These are phyloP conservation scores for Coemansia brasiliensis DNA, from an alignment of 192 early-diverging fungal species.

Conservation along the genomic window DNA sequence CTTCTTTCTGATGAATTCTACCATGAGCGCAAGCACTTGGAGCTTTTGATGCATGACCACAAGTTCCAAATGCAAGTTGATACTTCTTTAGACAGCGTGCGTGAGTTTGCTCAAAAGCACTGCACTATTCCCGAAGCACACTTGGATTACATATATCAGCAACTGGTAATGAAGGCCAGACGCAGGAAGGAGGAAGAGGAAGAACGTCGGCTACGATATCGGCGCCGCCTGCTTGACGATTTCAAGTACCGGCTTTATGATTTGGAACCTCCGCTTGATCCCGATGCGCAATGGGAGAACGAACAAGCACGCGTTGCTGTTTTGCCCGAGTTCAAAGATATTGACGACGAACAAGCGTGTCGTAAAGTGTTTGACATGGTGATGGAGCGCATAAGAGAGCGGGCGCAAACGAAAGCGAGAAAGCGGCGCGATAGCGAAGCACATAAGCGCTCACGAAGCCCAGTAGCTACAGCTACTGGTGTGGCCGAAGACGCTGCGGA, in stretches of 20 bases:
- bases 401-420: background rate
- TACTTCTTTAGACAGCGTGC: slow-evolving; percentile 33
- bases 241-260: slow-evolving; percentile 73
- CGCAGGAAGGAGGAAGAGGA: slow-evolving; percentile 69
- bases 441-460: slow-evolving; percentile 34
- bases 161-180: slow-evolving; percentile 62
- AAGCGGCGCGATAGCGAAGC: slow-evolving; percentile 19
- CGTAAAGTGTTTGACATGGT: slow-evolving; percentile 75
- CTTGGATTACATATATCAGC: slow-evolving; percentile 38
- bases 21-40: slow-evolving; percentile 65
- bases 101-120: slow-evolving; percentile 34
- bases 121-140: background rate
- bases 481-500: background rate
- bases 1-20: slow-evolving; percentile 76
- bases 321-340: slow-evolving; percentile 61
- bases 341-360: slow-evolving; percentile 66
- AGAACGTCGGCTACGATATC: slow-evolving; percentile 65
- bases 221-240: slow-evolving; percentile 73
- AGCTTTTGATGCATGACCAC: slow-evolving; percentile 38
- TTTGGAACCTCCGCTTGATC: slow-evolving; percentile 60
- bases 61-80: slow-evolving; percentile 20
- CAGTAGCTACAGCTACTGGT: slow-evolving; percentile 1
- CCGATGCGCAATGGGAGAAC: slow-evolving; percentile 68
- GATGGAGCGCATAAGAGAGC: slow-evolving; percentile 63
- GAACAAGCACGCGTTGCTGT: slow-evolving; percentile 35